Evolutionary conservation across 2,329 filamentous ascomycete genomes (phyloP).

Genomic region (Mycosphaerelloides madeirae): DNA sequence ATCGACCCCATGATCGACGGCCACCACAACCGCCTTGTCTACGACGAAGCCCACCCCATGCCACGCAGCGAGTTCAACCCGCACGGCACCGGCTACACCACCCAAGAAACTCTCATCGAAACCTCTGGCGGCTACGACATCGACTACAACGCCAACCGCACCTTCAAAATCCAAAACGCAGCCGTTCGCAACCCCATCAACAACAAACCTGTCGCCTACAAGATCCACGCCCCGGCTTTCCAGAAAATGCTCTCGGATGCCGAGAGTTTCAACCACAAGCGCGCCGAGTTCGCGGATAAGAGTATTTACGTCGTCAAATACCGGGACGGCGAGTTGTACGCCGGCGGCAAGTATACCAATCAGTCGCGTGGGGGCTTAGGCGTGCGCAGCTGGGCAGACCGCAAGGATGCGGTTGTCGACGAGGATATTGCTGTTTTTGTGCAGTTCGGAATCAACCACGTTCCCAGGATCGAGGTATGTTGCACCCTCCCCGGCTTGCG

Average conservation of each 20-base stretch:
- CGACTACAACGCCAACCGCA: constrained; percentile 41
- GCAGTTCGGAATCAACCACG: constrained; percentile 55
- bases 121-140: constrained; percentile 50
- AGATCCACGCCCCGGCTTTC: constrained; percentile 47
- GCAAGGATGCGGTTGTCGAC: constrained; percentile 48
- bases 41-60: constrained; percentile 56
- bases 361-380: constrained; percentile 52
- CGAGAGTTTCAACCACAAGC: constrained; percentile 53
- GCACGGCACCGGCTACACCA: constrained; percentile 49
- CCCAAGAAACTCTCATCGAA: constrained; percentile 44
- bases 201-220: constrained; percentile 46
- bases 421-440: constrained; percentile 54
- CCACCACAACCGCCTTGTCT: constrained; percentile 42
- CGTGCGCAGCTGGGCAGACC: constrained; percentile 46
- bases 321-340: constrained; percentile 55
- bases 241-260: constrained; percentile 50
- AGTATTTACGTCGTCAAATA: constrained; percentile 56
- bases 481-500: too few species aligned
- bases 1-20: constrained; percentile 47
- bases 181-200: constrained; percentile 44
- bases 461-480: constrained; percentile 2
- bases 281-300: constrained; percentile 56
- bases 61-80: constrained; percentile 54
- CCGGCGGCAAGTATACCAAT: constrained; percentile 51
- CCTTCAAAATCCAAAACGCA: constrained; percentile 48